Evolutionary conservation across 768 basidiomycete genomes (phyloP).

Genomic region (Mycena venus): DNA sequence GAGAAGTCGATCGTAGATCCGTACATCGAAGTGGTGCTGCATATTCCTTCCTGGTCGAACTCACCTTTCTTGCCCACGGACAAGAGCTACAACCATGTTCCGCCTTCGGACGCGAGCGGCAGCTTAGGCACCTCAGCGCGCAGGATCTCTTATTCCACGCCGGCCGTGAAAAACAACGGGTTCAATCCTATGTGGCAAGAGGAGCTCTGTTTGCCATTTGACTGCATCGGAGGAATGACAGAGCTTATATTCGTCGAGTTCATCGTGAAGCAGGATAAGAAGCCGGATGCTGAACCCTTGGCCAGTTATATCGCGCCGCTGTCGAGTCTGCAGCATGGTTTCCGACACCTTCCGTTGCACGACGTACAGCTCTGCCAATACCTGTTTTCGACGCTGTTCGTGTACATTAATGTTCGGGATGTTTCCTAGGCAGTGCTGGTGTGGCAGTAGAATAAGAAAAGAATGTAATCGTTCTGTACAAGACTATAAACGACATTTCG

Average conservation of each 20-base stretch:
- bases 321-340: constrained; percentile 86
- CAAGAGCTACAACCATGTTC: constrained; percentile 24
- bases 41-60: constrained; percentile 48
- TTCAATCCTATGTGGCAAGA: constrained; percentile 96
- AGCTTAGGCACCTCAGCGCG: constrained; percentile 51
- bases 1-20: constrained; percentile 76
- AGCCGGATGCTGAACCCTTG: constrained; percentile 73
- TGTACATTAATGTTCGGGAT: constrained; percentile 67
- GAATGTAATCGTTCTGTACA: too few species aligned
- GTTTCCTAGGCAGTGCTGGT: constrained; percentile 1
- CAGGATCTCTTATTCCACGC: constrained; percentile 69
- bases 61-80: constrained; percentile 37
- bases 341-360: constrained; percentile 93
- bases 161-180: constrained; percentile 87
- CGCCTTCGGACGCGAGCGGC: constrained; percentile 22
- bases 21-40: constrained; percentile 65
- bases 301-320: constrained; percentile 84
- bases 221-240: constrained; percentile 81
- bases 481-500: too few species aligned
- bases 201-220: constrained; percentile 76
- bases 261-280: constrained; percentile 76
- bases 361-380: constrained; percentile 91
- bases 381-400: constrained; percentile 94
- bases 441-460: not conserved
- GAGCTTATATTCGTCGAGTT: constrained; percentile 91